These are phyloP conservation scores for Lumnitzera littorea DNA, from an alignment of 345 rosid species.

Conservation along the genomic window DNA sequence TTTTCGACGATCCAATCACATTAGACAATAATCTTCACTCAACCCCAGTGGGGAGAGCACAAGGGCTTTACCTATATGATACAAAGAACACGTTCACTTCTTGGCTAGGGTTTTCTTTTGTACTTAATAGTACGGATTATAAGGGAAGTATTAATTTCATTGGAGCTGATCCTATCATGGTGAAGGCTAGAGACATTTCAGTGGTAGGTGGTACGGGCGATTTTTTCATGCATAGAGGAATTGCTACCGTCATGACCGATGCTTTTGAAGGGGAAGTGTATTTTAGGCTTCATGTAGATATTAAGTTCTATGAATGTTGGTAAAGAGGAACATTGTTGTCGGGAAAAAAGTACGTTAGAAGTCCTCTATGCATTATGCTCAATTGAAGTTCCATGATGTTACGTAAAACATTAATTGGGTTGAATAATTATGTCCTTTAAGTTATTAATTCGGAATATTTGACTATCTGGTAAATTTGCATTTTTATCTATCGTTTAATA, in stretches of 20 bases:
- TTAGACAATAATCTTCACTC: slow-evolving; percentile 42
- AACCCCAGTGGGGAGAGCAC: slow-evolving; percentile 30
- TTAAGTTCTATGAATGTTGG: slow-evolving; percentile 47
- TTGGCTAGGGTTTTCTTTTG: slow-evolving; percentile 43
- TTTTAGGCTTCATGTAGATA: slow-evolving; percentile 27
- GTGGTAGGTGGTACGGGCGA: slow-evolving; percentile 48
- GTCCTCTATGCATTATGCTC: too few relatives aligned
- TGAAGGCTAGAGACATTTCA: slow-evolving; percentile 34
- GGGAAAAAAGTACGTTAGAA: background rate
- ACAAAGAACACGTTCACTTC: slow-evolving; percentile 35
- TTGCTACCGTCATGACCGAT: slow-evolving; percentile 41
- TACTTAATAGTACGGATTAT: slow-evolving; percentile 25
- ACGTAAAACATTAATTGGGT: too few relatives aligned
- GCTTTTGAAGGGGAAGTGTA: slow-evolving; percentile 35
- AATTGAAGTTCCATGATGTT: too few relatives aligned
- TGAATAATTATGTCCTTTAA: too few relatives aligned
- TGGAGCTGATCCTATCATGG: slow-evolving; percentile 38
- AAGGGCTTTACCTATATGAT: slow-evolving; percentile 41
- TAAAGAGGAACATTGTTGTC: slow-evolving; percentile 2
- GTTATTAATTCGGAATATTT: too few relatives aligned
- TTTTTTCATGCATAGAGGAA: slow-evolving; percentile 42
- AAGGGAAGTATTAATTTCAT: slow-evolving; percentile 31
- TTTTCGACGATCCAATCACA: slow-evolving; percentile 48
- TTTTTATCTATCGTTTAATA: too few relatives aligned
- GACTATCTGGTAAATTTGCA: too few relatives aligned